phyloP scores from a whole-genome alignment of 2,329 filamentous ascomycete species.

The Beauveria bassiana region DNA sequence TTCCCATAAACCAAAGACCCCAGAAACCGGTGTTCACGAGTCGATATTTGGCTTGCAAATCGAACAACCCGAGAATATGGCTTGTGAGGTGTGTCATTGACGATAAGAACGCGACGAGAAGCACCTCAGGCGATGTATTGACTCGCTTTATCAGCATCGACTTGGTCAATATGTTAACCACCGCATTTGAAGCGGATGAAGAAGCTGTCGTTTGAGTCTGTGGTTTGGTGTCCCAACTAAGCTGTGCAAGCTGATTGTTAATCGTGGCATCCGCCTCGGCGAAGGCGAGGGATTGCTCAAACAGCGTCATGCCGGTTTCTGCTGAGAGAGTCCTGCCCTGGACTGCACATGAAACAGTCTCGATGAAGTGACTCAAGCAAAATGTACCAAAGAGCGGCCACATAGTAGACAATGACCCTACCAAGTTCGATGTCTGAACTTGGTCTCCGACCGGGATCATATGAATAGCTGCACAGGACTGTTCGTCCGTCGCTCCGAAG shows the following conservation, averaged over 20 bases:
- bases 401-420: slow-evolving; percentile 68
- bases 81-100: slow-evolving; percentile 82
- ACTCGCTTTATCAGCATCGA: slow-evolving; percentile 68
- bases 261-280: slow-evolving; percentile 90
- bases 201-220: slow-evolving; percentile 12
- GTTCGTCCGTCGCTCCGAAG: slow-evolving; percentile 63
- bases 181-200: slow-evolving; percentile 16
- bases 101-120: slow-evolving; percentile 81
- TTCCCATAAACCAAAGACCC: slow-evolving; percentile 82
- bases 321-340: slow-evolving; percentile 73
- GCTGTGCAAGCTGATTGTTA: slow-evolving; percentile 68
- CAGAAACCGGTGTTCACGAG: slow-evolving; percentile 82
- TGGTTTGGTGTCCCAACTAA: slow-evolving; percentile 40
- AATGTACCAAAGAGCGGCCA: slow-evolving; percentile 69
- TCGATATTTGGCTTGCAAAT: slow-evolving; percentile 71
- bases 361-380: slow-evolving; percentile 74
- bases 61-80: slow-evolving; percentile 72
- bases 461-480: slow-evolving; percentile 65
- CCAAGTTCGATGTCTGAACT: slow-evolving; percentile 37
- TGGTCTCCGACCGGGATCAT: slow-evolving; percentile 43
- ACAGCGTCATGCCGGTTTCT: slow-evolving; percentile 92
- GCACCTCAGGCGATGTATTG: slow-evolving; percentile 83
- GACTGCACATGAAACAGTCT: slow-evolving; percentile 79
- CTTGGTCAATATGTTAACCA: slow-evolving; percentile 43
- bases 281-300: slow-evolving; percentile 93